Percentiles rank a stretch among this genome's conserved stretches.
Evolutionary conservation across 352 stramenopile genomes (phyloP).

Genomic region (Globisporangium camurandrum): DNA sequence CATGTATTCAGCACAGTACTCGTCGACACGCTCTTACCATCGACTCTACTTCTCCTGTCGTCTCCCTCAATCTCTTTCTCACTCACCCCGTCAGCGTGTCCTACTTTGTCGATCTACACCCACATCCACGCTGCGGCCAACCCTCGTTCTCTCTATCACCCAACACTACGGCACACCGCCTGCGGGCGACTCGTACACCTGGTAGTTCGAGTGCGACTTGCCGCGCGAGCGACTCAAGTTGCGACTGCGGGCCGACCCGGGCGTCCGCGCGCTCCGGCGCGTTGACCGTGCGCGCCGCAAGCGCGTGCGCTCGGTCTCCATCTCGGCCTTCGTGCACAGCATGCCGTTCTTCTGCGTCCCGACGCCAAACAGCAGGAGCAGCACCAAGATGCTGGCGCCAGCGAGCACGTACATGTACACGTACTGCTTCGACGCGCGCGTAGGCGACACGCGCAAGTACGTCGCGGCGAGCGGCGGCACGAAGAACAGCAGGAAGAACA

Average conservation of each 20-base stretch:
- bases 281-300: conserved; percentile 40
- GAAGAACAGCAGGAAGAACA: conserved; percentile 57
- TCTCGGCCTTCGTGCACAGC: conserved; percentile 60
- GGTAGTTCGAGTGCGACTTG: conserved; percentile 67
- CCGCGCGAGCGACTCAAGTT: conserved; percentile 58
- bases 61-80: too few relatives aligned
- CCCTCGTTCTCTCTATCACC: too few relatives aligned
- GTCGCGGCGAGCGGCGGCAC: conserved; percentile 30
- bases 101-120: too few relatives aligned
- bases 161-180: conserved; percentile 14
- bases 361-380: conserved; percentile 40
- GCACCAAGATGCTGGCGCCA: conserved; percentile 32
- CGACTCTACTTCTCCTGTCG: too few relatives aligned
- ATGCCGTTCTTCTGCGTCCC: conserved; percentile 60
- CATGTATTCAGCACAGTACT: too few relatives aligned
- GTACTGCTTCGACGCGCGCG: conserved; percentile 32
- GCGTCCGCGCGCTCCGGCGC: conserved; percentile 46
- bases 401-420: conserved; percentile 48
- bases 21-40: too few relatives aligned
- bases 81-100: too few relatives aligned
- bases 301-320: conserved; percentile 39
- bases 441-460: conserved; percentile 29
- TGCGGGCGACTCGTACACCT: conserved; percentile 55
- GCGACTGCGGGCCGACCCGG: conserved; percentile 43
- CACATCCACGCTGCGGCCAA: too few relatives aligned